Evolutionary conservation across 495 filamentous ascomycete genomes (phyloP).

Genomic region (Amniculicola lignicola): DNA sequence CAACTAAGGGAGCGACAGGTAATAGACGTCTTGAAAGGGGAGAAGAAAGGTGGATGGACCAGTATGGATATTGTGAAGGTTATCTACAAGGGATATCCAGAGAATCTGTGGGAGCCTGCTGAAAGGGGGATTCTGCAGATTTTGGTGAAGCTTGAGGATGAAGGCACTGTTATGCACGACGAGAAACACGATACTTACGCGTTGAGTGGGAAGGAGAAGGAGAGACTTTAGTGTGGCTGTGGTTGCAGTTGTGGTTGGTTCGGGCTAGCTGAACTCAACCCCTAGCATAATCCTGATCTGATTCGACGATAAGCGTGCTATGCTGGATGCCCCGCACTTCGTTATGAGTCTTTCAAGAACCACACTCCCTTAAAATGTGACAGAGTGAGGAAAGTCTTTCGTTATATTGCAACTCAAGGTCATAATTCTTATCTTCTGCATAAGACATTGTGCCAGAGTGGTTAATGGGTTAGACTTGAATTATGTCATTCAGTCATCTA

Average conservation of each 20-base stretch:
- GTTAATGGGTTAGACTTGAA: slow-evolving; percentile 57
- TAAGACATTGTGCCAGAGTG: slow-evolving; percentile 46
- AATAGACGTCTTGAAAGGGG: slow-evolving; percentile 57
- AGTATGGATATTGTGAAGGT: slow-evolving; percentile 78
- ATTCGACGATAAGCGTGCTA: too few relatives aligned
- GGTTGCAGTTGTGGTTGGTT: too few relatives aligned
- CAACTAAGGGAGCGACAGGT: slow-evolving; percentile 78
- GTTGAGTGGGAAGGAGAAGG: slow-evolving; percentile 28
- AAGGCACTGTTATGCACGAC: slow-evolving; percentile 38
- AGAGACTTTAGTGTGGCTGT: too few relatives aligned
- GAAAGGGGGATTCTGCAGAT: slow-evolving; percentile 43
- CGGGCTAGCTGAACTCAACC: too few relatives aligned
- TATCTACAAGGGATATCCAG: slow-evolving; percentile 77
- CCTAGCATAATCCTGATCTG: too few relatives aligned
- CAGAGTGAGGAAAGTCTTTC: too few relatives aligned
- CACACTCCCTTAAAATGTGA: too few relatives aligned
- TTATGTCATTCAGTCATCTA: slow-evolving; percentile 44
- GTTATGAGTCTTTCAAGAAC: too few relatives aligned
- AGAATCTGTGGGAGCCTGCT: slow-evolving; percentile 65
- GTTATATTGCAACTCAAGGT: too few relatives aligned
- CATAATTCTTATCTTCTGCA: not conserved
- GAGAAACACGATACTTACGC: slow-evolving; percentile 34
- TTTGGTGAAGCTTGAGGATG: slow-evolving; percentile 40
- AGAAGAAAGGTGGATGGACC: slow-evolving; percentile 53
- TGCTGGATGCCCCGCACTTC: too few relatives aligned